Evolutionary conservation across 2,329 filamentous ascomycete species (phyloP), one percentile per base, ranked within the genome.

Genomic region (Neonectria faginata): DNA sequence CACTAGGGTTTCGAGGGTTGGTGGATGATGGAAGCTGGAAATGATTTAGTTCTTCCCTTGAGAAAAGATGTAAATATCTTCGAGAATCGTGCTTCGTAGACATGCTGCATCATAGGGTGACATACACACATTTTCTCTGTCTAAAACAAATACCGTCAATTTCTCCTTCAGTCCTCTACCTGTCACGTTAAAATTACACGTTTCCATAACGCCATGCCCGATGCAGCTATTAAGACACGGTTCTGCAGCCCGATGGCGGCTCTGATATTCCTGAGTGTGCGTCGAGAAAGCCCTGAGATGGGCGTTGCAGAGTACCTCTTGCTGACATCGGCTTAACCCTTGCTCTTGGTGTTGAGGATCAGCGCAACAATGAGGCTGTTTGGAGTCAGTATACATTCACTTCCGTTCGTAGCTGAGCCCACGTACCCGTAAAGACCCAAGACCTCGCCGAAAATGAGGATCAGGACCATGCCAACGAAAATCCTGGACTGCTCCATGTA

Each of bases 391-490:
- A 39, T 52, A 14, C 36, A 6, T 18, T 11, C 31, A 14, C 1
- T 18, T 16, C 16, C 2, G 9, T 8, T 16, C 2, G 8, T 36
- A n/a, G 12, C 12, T 12, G 67, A 29, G n/a, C 20, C 12, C 11
- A 79, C 91, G 72, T 85, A 97, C 93, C 96, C 96, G 76, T 99
- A 99, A 33, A 99, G 90, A 79, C 96, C 96, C 78, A 99, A 79
- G 18, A 99, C 96, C 85, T 99, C 96, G 62, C 93, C 96, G 78
- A 99, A 99, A 88, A 99, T 99, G 68, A 98, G 87, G 73, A 98
- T 98, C 74, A 99, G 83, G 51, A 99, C 95, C 96, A 98, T 98
- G 80, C 96, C 96, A 54, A 99, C 96, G 74, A 97, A 99, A 70
- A 99, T 92, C 68, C 95, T 89, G 54, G 92, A 97, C 81, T 99